Percentiles rank a stretch among this genome's conserved stretches.
Evolutionary conservation across 768 basidiomycete genomes (phyloP).

Genomic region (Artomyces pyxidatus): DNA sequence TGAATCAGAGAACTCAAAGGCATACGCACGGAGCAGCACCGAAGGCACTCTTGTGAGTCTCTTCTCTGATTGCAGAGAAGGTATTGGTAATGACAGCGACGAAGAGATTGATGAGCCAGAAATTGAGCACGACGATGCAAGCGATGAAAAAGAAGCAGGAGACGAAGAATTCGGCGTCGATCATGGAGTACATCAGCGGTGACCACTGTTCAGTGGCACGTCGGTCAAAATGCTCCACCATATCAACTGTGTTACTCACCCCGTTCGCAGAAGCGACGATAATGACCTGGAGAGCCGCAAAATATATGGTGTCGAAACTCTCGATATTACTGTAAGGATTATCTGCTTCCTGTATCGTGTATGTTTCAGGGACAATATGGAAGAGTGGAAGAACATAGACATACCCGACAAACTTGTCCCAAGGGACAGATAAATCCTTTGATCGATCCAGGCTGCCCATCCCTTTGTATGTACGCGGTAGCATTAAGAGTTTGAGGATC

Average conservation of each 20-base stretch:
- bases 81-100: constrained; percentile 95
- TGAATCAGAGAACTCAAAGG: too few relatives aligned
- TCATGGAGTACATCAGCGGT: constrained; percentile 77
- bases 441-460: constrained; percentile 29
- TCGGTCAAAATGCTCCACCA: too few relatives aligned
- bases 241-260: constrained; percentile 31
- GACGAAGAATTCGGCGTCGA: constrained; percentile 86
- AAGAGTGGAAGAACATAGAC: background rate
- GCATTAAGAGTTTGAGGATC: constrained; percentile 45
- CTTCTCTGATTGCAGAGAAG: constrained; percentile 78
- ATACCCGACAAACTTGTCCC: constrained; percentile 75
- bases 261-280: constrained; percentile 75
- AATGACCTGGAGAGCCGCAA: constrained; percentile 73
- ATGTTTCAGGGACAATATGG: background rate
- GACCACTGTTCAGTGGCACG: constrained; percentile 46
- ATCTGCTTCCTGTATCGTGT: constrained; percentile 37
- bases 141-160: constrained; percentile 84
- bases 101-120: constrained; percentile 89
- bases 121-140: constrained; percentile 80
- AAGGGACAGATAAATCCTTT: constrained; percentile 91
- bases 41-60: constrained; percentile 89
- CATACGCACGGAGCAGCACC: constrained; percentile 57
- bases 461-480: constrained; percentile 32
- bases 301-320: constrained; percentile 87
- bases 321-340: constrained; percentile 63